phyloP scores from a whole-genome alignment of 768 basidiomycete genomes.

The Panaeolus cyanescens region DNA sequence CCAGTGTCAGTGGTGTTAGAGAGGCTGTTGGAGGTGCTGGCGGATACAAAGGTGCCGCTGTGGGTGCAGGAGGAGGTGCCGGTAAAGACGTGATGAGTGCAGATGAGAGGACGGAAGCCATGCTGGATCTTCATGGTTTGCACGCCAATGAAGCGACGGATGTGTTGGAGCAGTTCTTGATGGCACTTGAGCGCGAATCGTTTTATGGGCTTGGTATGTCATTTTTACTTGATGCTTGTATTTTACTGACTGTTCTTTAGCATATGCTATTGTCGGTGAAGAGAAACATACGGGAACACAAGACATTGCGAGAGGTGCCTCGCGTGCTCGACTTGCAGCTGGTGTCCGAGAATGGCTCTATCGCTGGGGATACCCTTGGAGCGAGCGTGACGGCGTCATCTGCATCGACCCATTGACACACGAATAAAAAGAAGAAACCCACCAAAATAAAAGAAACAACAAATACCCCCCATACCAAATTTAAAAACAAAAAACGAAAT shows the following conservation, averaged over 20 bases:
- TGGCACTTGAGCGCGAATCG: constrained; percentile 86
- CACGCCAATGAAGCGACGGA: constrained; percentile 94
- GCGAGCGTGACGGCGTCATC: constrained; percentile 86
- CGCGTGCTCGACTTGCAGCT: constrained; percentile 79
- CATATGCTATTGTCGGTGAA: constrained; percentile 91
- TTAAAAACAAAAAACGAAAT: neutral
- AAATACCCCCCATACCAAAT: neutral
- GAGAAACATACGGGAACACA: constrained; percentile 96
- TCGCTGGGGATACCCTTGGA: constrained; percentile 96
- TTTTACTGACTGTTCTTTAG: constrained; percentile 35
- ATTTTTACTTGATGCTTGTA: constrained; percentile 1
- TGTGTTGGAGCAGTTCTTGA: constrained; percentile 85
- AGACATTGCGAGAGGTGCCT: constrained; percentile 78
- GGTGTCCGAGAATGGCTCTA: constrained; percentile 91
- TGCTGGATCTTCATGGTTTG: constrained; percentile 91
- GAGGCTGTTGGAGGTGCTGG: neutral
- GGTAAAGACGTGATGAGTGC: constrained; percentile 60
- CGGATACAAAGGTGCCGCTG: constrained; percentile 18
- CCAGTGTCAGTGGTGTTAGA: constrained; percentile 34
- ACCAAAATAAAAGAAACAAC: neutral
- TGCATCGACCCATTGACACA: constrained; percentile 89
- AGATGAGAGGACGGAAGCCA: constrained; percentile 89
- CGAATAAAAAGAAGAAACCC: neutral
- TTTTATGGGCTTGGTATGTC: constrained; percentile 83
- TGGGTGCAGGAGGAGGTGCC: constrained; percentile 43